phyloP scores from a whole-genome alignment of 768 basidiomycete species.

The Gelatoporia subvermispora region DNA sequence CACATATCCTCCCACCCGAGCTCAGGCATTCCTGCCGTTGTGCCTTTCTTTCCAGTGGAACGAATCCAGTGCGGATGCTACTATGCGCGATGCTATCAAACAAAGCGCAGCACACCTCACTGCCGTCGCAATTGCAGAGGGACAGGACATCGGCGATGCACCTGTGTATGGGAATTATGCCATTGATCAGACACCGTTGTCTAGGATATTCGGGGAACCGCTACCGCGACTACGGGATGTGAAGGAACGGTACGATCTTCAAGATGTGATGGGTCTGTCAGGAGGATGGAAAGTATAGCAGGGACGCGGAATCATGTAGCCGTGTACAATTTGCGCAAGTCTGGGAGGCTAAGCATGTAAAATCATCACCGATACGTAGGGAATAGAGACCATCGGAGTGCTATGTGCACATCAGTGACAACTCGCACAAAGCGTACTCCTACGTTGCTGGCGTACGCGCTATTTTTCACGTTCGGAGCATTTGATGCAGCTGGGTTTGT shows the following conservation, averaged over 20 bases:
- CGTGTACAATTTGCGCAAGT: too few relatives aligned
- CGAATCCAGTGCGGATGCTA: conserved; percentile 27
- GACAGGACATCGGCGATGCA: conserved; percentile 28
- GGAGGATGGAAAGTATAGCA: conserved; percentile 47
- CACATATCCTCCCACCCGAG: conserved; percentile 42
- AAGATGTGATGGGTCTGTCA: conserved; percentile 51
- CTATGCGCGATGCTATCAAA: conserved; percentile 33
- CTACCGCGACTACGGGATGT: conserved; percentile 32
- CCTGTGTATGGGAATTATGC: conserved; percentile 54
- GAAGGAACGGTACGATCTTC: conserved; percentile 41
- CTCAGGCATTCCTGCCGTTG: conserved; percentile 31
- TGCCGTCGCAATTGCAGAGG: conserved; percentile 29
- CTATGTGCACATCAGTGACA: too few relatives aligned
- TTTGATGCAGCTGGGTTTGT: too few relatives aligned
- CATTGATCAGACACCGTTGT: conserved; percentile 38
- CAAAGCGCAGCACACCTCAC: conserved; percentile 32
- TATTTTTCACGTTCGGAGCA: too few relatives aligned
- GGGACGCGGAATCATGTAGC: too few relatives aligned
- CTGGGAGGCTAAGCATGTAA: too few relatives aligned
- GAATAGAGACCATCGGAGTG: too few relatives aligned
- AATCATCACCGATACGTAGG: too few relatives aligned
- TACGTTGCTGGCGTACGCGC: too few relatives aligned
- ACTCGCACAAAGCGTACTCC: too few relatives aligned
- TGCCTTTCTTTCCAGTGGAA: conserved; percentile 38
- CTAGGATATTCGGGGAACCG: conserved; percentile 43